Evolutionary conservation across 345 rosid species (phyloP).

Genomic region (Syzygium aromaticum): DNA sequence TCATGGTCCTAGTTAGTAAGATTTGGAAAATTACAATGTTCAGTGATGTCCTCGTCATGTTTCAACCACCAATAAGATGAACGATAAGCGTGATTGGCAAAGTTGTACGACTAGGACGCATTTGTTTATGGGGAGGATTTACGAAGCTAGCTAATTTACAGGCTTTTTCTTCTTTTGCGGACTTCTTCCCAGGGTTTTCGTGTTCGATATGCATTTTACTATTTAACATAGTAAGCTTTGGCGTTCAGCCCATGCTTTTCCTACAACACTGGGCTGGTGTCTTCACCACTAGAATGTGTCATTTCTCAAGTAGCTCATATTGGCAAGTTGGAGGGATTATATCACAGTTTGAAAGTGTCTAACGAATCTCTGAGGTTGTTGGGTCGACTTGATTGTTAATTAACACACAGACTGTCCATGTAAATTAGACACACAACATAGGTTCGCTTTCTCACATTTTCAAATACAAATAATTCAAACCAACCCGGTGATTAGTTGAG

Average conservation of each 20-base stretch:
- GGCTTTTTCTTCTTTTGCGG: not conserved
- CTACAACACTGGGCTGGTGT: not conserved
- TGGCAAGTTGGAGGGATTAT: not conserved
- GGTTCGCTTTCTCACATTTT: not conserved
- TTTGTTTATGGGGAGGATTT: not conserved
- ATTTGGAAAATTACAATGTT: not conserved
- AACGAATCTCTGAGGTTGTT: not conserved
- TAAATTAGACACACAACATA: not conserved
- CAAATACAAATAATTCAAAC: not conserved
- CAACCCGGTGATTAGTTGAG: not conserved
- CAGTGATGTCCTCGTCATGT: not conserved
- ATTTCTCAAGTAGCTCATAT: not conserved
- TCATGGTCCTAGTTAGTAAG: not conserved
- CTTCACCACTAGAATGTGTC: not conserved
- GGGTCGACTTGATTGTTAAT: not conserved
- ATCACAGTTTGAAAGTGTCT: not conserved
- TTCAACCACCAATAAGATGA: not conserved
- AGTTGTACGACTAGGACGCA: not conserved
- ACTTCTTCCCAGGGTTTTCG: not conserved
- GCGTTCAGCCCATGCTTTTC: not conserved
- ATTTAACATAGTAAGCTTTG: not conserved
- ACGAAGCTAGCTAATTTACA: not conserved
- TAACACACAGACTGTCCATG: not conserved
- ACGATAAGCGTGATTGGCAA: not conserved
- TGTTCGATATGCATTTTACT: not conserved